Evolutionary conservation across 2,329 filamentous ascomycete genomes (phyloP), one percentile per base, ranked within the genome.

Genomic region (Emergomyces africanus): DNA sequence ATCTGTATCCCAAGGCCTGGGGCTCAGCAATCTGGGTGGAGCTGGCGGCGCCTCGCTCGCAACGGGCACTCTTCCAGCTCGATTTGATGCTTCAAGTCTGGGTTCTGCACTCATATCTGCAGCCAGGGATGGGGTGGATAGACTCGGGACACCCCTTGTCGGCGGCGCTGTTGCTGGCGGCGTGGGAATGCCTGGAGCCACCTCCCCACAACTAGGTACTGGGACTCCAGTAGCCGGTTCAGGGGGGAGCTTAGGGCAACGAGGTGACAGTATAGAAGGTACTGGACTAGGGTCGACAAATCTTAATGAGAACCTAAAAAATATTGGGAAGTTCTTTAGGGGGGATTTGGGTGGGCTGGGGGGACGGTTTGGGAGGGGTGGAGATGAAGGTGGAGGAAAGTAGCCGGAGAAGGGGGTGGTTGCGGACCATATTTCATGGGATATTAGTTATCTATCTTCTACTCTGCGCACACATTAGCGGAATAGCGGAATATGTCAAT

Each of bases 261-360:
- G 55, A 1, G 62, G 67, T 58, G 64, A 69, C 57, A 63, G 64
- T 39, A 66, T 65, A 46, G 67, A 60, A 58, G 65, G 77, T 3
- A 37, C 61, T 5, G 59, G 59, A 49, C 50, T 78, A 59, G 79
- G 83, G 58, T 84, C 86, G 67, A 83, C 82, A 8, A 89, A 87
- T 57, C 82, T 96, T 64, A 95, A 96, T 70, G 91, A 95, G 74
- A 96, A 96, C 73, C 71, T 97, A 73, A 91, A 90, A 76, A 96
- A 90, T 71, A 89, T 99, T 74, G 92, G 92, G 28, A 96, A 95
- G 74, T 96, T 97, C 75, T 97, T 97, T 77, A 85, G 87, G 63
- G 79, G 92, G 63, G 92, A 96, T 76, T 85, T 92, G 63, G 88
- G 88, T 35, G 83, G 85, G 2, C 81, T 92, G 63, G 86, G 88